phyloP scores from a whole-genome alignment of 306 rosid genomes.

The Elaeagnus macrophylla region DNA sequence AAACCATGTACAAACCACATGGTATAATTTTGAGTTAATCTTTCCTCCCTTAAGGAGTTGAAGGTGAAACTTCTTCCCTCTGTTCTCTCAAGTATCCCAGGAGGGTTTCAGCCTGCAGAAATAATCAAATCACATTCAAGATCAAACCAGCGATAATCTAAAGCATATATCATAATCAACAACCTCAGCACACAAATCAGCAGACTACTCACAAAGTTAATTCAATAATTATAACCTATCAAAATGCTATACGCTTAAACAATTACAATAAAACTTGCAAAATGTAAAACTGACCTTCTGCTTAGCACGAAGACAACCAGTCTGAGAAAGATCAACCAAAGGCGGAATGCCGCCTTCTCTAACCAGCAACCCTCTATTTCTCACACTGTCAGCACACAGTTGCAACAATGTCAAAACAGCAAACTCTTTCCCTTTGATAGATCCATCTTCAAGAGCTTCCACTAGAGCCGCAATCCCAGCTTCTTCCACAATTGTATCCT shows the following conservation, averaged over 20 bases:
- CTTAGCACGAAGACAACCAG: slow-evolving; percentile 72
- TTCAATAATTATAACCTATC: too few species aligned
- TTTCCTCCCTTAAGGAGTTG: slow-evolving; percentile 34
- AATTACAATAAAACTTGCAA: not conserved
- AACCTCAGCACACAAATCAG: not conserved
- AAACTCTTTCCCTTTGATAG: slow-evolving; percentile 75
- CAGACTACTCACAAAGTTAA: too few species aligned
- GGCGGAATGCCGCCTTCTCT: slow-evolving; percentile 95
- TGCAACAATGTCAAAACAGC: slow-evolving; percentile 73
- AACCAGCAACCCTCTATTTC: slow-evolving; percentile 74
- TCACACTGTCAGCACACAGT: slow-evolving; percentile 62
- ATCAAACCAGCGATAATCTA: too few species aligned
- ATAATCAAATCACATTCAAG: slow-evolving; percentile 6
- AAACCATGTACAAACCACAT: slow-evolving; percentile 34
- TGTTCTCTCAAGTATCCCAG: slow-evolving; percentile 90
- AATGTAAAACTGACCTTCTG: slow-evolving; percentile 47
- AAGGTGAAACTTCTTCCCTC: slow-evolving; percentile 78
- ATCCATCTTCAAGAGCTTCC: slow-evolving; percentile 89
- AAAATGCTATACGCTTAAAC: too few species aligned
- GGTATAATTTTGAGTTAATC: slow-evolving; percentile 20
- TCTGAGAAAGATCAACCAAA: slow-evolving; percentile 79
- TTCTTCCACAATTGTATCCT: slow-evolving; percentile 72
- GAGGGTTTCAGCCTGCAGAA: slow-evolving; percentile 85
- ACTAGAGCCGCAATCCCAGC: slow-evolving; percentile 81
- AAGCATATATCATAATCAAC: not conserved